phyloP scores from a whole-genome alignment of 352 stramenopile genomes.

The Phytopythium delawarense region DNA sequence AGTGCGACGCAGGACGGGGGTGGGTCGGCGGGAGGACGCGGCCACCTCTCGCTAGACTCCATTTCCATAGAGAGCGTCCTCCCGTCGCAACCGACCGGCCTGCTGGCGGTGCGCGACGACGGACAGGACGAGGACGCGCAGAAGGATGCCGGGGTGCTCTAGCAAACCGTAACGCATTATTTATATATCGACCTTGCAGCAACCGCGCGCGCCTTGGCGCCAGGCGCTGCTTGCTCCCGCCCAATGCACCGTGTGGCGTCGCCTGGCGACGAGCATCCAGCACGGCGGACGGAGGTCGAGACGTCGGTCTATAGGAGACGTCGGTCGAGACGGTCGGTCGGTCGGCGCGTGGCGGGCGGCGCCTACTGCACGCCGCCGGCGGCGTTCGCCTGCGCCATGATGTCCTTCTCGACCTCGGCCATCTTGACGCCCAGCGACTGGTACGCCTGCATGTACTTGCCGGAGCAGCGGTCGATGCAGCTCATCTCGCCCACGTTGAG shows the following conservation, averaged over 20 bases:
- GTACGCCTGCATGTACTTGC: constrained; percentile 98
- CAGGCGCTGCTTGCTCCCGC: not conserved
- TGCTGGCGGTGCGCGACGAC: constrained; percentile 6
- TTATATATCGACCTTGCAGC: constrained; percentile 32
- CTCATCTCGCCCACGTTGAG: constrained; percentile 97
- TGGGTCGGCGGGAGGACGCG: constrained; percentile 5
- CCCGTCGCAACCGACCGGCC: not conserved
- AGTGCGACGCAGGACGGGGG: not conserved
- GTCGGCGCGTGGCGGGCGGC: not conserved
- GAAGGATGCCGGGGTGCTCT: constrained; percentile 9
- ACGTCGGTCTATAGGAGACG: no score
- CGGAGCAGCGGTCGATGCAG: constrained; percentile 96
- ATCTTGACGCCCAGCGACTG: constrained; percentile 93
- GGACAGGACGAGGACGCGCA: constrained; percentile 5
- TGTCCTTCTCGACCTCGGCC: constrained; percentile 93
- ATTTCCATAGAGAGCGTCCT: not conserved
- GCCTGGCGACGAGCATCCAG: no score
- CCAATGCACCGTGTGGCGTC: no score
- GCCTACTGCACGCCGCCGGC: constrained; percentile 38
- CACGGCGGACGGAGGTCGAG: no score
- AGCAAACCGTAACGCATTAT: constrained; percentile 42
- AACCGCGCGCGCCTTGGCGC: not conserved
- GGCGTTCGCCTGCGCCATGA: constrained; percentile 67
- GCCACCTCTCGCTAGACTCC: constrained; percentile 10
- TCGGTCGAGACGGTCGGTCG: not conserved